Conservation (phyloP, 129 eudicot species). For the Calendula officinalis region DNA sequence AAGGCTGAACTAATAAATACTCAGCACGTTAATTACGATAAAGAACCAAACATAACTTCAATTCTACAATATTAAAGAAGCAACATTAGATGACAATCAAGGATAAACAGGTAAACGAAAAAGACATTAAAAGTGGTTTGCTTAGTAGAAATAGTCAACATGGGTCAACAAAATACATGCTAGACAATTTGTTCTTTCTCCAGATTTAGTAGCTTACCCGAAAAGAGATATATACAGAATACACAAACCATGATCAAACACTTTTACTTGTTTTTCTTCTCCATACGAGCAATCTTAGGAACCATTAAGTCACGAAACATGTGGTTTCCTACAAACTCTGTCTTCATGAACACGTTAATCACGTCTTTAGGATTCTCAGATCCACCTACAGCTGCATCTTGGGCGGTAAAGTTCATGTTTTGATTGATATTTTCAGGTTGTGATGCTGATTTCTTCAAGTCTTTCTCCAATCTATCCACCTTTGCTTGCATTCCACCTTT, state of each 20-base stretch:
- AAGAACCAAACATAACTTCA: not conserved
- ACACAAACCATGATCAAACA: not conserved
- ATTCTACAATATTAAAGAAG: not conserved
- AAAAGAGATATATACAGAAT: not conserved
- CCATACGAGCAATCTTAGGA: slow-evolving; percentile 11
- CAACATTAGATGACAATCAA: not conserved
- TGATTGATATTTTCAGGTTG: not conserved
- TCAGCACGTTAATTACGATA: no score
- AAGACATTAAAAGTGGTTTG: not conserved
- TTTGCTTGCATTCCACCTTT: slow-evolving; percentile 20
- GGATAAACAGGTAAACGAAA: not conserved
- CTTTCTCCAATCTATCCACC: slow-evolving; percentile 25
- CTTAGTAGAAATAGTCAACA: not conserved
- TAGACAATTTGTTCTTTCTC: not conserved
- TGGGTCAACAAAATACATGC: not conserved
- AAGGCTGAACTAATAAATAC: no score
- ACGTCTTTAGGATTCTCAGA: slow-evolving; percentile 12
- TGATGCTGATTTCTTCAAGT: slow-evolving; percentile 16
- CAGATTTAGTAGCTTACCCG: not conserved
- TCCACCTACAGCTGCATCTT: slow-evolving; percentile 6
- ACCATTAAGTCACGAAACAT: slow-evolving; percentile 27
- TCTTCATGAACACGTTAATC: slow-evolving; percentile 21
- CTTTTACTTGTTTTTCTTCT: slow-evolving; percentile 7
- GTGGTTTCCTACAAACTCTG: slow-evolving; percentile 23
- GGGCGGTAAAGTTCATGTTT: slow-evolving; percentile 4